These are phyloP conservation scores for Salix viminalis DNA, from an alignment of 345 rosid species.

Conservation along the genomic window DNA sequence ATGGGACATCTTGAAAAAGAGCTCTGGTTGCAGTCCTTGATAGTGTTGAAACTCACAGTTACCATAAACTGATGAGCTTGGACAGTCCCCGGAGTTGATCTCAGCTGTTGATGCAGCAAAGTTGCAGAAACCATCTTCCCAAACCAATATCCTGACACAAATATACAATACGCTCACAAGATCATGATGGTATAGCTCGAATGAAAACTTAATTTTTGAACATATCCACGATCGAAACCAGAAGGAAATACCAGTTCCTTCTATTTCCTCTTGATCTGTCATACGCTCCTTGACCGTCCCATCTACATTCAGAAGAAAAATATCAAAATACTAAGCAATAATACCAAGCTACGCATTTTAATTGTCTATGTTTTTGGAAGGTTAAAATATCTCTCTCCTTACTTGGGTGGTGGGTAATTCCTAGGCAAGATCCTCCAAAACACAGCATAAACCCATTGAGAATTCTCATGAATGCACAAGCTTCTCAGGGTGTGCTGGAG, in stretches of 20 bases:
- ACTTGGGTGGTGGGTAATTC: slow-evolving; percentile 98
- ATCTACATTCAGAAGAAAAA: slow-evolving; percentile 40
- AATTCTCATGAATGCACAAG: slow-evolving; percentile 75
- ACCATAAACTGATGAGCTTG: slow-evolving; percentile 47
- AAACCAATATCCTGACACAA: slow-evolving; percentile 73
- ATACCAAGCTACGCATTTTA: too few species aligned
- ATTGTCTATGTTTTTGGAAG: too few species aligned
- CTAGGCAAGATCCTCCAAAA: slow-evolving; percentile 99
- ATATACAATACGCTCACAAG: neutral
- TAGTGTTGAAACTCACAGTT: slow-evolving; percentile 65
- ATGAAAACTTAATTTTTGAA: neutral
- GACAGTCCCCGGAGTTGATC: slow-evolving; percentile 50
- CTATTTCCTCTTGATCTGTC: slow-evolving; percentile 97
- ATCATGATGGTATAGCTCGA: too few species aligned
- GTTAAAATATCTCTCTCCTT: slow-evolving; percentile 19
- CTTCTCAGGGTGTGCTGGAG: slow-evolving; percentile 95
- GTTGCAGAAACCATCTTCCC: slow-evolving; percentile 99
- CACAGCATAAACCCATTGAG: slow-evolving; percentile 99
- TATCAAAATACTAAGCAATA: neutral
- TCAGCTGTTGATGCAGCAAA: slow-evolving; percentile 73
- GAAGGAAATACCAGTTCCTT: slow-evolving; percentile 70
- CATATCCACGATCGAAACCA: neutral
- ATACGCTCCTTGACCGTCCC: slow-evolving; percentile 94
- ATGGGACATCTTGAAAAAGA: slow-evolving; percentile 98
- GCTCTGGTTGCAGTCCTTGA: slow-evolving; percentile 93